Evolutionary conservation across 305 asterid genomes (phyloP), one percentile per base, ranked within the genome.

Genomic region (Plantago rigida): DNA sequence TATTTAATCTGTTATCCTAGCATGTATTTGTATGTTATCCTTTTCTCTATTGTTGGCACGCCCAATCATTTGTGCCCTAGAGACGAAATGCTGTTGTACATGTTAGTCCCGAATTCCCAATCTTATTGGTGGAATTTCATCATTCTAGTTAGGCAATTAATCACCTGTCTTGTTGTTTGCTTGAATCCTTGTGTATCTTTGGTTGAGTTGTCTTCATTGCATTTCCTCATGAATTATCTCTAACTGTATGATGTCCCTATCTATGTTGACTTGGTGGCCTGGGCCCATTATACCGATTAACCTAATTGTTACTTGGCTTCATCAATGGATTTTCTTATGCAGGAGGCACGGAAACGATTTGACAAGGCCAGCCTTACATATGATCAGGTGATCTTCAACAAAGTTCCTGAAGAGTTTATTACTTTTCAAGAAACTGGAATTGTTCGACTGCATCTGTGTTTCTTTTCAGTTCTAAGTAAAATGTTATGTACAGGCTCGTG

Each of bases 321-420:
- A 31, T 13, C 42, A 5, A 26, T 53, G 68, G 61, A 51, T 62
- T 58, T 68, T 79, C 60, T 63, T 52, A 61, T 77, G 89, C 87
- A 94, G 99, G 99, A 94, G 78, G 94, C 97, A 58, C 81, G 99
- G 47, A 94, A 94, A 75, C 86, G 87, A 56, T 87, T 94, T 78
- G 99, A 94, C 81, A 93, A 87, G 84, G 94, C 97, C 56, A 94
- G 95, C 70, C 94, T 94, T 78, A 82, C 85, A 60, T 89, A 94
- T 76, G 99, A 93, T 71, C 99, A 94, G 97, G 97, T 94, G 63
- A 72, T 51, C 64, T 31, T 54, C 1, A 7, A n/a, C 15, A 29
- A 54, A 54, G 22, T 29, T 54, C 15, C 46, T 7, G 46, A 41
- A 41, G 46, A 41, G 13, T 54, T 9, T 12, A 13, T 29, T 5